Evolutionary conservation across 345 rosid genomes (phyloP).

Genomic region (Xanthoceras sorbifolium): DNA sequence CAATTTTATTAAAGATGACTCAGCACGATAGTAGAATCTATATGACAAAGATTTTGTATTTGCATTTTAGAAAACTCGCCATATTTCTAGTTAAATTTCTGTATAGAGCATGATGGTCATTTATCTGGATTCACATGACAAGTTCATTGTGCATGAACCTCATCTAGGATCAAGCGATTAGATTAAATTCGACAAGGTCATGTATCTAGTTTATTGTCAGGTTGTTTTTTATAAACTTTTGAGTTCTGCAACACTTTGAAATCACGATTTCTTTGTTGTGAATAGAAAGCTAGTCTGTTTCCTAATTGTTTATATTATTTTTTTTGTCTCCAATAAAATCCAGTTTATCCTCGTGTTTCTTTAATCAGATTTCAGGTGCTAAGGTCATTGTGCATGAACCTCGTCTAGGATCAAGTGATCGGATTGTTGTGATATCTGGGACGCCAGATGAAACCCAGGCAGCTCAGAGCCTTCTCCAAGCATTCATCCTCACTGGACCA

Average conservation of each 20-base stretch:
- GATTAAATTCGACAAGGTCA: too few species aligned
- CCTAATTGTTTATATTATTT: background rate
- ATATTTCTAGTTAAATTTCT: background rate
- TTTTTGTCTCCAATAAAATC: conserved; percentile 18
- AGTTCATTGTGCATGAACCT: conserved; percentile 65
- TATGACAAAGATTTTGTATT: background rate
- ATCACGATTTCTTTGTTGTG: background rate
- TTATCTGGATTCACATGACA: background rate
- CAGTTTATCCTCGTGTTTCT: conserved; percentile 35
- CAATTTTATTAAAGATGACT: background rate
- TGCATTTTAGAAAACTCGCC: background rate
- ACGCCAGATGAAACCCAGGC: conserved; percentile 94
- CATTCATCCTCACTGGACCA: conserved; percentile 81
- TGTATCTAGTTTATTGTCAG: too few species aligned
- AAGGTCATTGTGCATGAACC: conserved; percentile 86
- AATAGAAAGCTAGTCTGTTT: background rate
- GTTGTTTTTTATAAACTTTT: background rate
- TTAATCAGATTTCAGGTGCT: conserved; percentile 93
- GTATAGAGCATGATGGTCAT: too few species aligned
- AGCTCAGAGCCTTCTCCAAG: conserved; percentile 96
- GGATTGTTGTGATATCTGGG: conserved; percentile 89
- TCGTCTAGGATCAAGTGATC: conserved; percentile 67
- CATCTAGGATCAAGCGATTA: conserved; percentile 67
- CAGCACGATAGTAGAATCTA: background rate
- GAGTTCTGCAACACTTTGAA: background rate